A percentile compares a stretch with the other conserved stretches of the same genome.
Evolutionary conservation across 129 eudicot species (phyloP).

Genomic region (Erigeron canadensis): DNA sequence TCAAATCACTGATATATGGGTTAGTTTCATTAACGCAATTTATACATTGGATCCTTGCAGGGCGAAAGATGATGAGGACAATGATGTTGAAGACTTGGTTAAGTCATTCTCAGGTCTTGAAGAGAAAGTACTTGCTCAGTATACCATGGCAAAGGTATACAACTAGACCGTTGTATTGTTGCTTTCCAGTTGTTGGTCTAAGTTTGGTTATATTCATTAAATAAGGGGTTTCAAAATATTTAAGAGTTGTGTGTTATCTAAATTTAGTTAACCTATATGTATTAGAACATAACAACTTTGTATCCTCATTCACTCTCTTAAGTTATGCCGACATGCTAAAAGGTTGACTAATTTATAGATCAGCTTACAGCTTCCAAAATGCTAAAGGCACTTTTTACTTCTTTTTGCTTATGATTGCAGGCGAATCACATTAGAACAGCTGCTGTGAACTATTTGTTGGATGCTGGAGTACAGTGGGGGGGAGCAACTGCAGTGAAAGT

Average conservation of each 20-base stretch:
- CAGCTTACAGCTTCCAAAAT: too few relatives aligned
- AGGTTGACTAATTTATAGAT: too few relatives aligned
- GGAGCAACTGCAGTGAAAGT: slow-evolving; percentile 90
- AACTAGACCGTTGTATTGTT: not conserved
- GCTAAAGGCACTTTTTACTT: not conserved
- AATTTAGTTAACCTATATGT: not conserved
- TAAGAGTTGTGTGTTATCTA: slow-evolving; percentile 3
- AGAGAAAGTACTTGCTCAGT: slow-evolving; percentile 89
- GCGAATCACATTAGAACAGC: slow-evolving; percentile 78
- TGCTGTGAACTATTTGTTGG: slow-evolving; percentile 78
- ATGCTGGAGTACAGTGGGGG: slow-evolving; percentile 96
- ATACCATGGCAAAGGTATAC: slow-evolving; percentile 84
- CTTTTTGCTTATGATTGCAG: slow-evolving; percentile 38
- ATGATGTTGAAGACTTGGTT: slow-evolving; percentile 70
- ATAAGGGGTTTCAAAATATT: not conserved
- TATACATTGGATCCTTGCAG: slow-evolving; percentile 33
- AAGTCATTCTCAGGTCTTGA: slow-evolving; percentile 85
- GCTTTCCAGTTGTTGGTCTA: not conserved
- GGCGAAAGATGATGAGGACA: slow-evolving; percentile 72
- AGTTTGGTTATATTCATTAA: not conserved
- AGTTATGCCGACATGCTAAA: too few relatives aligned
- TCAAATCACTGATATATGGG: not conserved
- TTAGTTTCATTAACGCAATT: not conserved
- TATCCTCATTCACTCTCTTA: too few relatives aligned
- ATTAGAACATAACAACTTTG: too few relatives aligned